phyloP scores from a whole-genome alignment of 164 flowering plant genomes.

The Dillenia turbinata region DNA sequence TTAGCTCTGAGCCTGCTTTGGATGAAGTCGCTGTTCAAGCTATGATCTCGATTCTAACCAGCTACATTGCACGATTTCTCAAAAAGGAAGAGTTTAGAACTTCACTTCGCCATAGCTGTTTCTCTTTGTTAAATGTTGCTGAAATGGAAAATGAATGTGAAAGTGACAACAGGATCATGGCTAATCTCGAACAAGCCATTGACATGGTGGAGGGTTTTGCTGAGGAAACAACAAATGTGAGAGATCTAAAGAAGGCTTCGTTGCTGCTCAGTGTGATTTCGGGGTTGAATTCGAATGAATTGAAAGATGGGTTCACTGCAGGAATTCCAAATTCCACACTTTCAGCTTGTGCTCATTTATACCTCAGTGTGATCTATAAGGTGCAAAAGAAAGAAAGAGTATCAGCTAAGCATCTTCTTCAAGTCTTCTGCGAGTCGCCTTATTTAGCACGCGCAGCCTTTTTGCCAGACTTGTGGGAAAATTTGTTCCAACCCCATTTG shows the following conservation, averaged over 20 bases:
- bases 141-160: constrained; percentile 22
- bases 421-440: constrained; percentile 71
- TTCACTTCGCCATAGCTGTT: constrained; percentile 34
- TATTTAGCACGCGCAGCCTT: constrained; percentile 46
- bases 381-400: constrained; percentile 56
- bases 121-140: constrained; percentile 37
- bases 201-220: constrained; percentile 45
- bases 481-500: constrained; percentile 58
- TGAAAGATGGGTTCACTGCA: constrained; percentile 51
- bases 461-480: constrained; percentile 66
- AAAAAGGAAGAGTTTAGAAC: constrained; percentile 43
- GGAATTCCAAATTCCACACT: constrained; percentile 54
- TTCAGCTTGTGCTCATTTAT: constrained; percentile 80
- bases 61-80: constrained; percentile 38
- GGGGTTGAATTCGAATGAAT: constrained; percentile 49
- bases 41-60: constrained; percentile 53
- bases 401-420: constrained; percentile 65
- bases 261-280: constrained; percentile 60
- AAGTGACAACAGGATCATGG: constrained; percentile 34
- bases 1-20: constrained; percentile 37
- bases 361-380: constrained; percentile 61
- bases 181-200: constrained; percentile 57
- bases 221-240: constrained; percentile 30
- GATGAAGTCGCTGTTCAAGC: constrained; percentile 73
- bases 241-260: constrained; percentile 53